Evolutionary conservation across 371 early-diverging fungal genomes (phyloP), one percentile per base, ranked within the genome.

Genomic region (Capillidium rhysosporum): DNA sequence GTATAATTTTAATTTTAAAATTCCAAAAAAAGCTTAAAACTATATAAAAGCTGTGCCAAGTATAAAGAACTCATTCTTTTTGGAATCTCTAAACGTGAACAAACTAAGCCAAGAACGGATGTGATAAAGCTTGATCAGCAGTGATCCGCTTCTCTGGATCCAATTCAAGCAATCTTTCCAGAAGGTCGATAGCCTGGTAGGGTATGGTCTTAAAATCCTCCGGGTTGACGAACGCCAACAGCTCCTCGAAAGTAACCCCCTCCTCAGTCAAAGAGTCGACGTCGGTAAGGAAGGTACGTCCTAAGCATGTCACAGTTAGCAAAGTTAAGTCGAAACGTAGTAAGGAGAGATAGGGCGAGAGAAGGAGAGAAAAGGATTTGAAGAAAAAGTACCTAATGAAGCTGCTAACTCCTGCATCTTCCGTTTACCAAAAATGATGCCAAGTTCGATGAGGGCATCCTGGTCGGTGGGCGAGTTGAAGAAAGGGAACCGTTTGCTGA

Each of bases 401-500:
- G 63, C 55, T 0, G 89, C 90, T 14, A 72, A 69, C 4, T 72
- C 65, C 49, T 83, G 67, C 89, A 99, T 84, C 40, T 70, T 84
- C 4, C 70, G 55, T 24, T 68, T 63, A 0, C 99, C 99, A 69
- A 84, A 95, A 12, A 99, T 61, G 48, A 71, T 72, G 0, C 84
- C 89, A 1, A 99, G 66, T 66, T 99, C 99, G 21, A 93, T 64
- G 21, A 97, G 59, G 2, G 90, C 84, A 38, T 97, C 93, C 10
- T 73, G 66, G 59, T 99, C 99, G 56, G 89, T 90, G 31, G 70
- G 70, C 0, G 87, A 79, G 25, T 84, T 65, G 62, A 98, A 99
- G 59, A 98, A 98, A 1, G 99, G 98, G 65, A 88, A 98, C 26
- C 82, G 68, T 8, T 78, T 75, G 0, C 91, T 73, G 49, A 96